These are phyloP conservation scores for Pseudozyma flocculosa DNA, from an alignment of 1,284 basidiomycete species.

Conservation along the genomic window DNA sequence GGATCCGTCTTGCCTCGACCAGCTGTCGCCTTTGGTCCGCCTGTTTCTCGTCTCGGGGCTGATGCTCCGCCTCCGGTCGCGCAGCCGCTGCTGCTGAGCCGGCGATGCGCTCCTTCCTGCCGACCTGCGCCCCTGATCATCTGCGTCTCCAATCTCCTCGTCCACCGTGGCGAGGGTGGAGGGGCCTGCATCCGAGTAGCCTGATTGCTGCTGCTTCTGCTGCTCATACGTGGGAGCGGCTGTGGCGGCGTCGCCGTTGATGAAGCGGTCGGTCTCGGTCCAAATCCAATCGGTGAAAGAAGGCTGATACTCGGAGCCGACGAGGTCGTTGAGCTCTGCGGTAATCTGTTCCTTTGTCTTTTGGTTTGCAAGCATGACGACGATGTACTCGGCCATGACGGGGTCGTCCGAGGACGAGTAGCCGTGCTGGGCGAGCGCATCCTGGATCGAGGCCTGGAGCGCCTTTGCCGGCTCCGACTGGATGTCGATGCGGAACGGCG, in stretches of 20 bases:
- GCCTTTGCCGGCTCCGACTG: conserved; percentile 19
- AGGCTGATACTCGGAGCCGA: conserved; percentile 48
- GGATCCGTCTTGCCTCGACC: no score
- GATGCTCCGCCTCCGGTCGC: no score
- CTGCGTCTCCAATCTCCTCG: no score
- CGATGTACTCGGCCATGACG: conserved; percentile 56
- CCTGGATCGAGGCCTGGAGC: conserved; percentile 41
- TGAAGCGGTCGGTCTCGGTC: conserved; percentile 19
- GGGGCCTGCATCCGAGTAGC: conserved; percentile 7
- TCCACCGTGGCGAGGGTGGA: conserved; percentile 1
- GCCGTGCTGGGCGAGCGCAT: conserved; percentile 33
- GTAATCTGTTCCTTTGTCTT: conserved; percentile 50
- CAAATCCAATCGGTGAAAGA: conserved; percentile 47
- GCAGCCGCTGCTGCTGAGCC: no score
- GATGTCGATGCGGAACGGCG: conserved; percentile 31
- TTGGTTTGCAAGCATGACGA: conserved; percentile 57
- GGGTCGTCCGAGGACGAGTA: conserved; percentile 42
- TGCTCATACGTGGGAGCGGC: neutral
- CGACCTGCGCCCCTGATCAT: no score
- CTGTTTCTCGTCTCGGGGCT: no score
- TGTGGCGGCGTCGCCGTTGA: conserved; percentile 1
- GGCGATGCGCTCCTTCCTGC: no score
- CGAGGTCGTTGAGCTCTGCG: conserved; percentile 48
- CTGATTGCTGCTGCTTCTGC: neutral
- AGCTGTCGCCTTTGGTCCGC: no score